These are phyloP conservation scores for Exophiala sideris DNA, from an alignment of 2,329 filamentous ascomycete genomes.

Conservation along the genomic window DNA sequence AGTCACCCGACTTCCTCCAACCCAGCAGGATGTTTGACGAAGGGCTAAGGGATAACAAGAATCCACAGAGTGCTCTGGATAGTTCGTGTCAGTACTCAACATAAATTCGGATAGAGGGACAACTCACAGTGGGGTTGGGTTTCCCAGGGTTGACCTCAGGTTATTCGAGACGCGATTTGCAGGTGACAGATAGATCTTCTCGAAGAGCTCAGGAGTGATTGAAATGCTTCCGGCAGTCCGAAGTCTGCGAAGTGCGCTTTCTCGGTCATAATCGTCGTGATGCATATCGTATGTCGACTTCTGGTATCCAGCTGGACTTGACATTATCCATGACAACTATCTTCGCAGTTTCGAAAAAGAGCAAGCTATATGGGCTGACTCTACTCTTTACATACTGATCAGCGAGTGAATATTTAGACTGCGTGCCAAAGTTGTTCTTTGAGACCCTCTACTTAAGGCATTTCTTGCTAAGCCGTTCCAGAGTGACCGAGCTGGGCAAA, in stretches of 20 bases:
- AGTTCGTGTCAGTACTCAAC: not conserved
- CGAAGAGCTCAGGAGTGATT: not conserved
- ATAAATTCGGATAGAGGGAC: not conserved
- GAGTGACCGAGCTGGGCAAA: too few relatives aligned
- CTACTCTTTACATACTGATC: too few relatives aligned
- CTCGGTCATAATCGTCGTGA: not conserved
- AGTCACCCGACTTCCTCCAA: constrained; percentile 55
- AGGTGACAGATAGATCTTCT: constrained; percentile 31
- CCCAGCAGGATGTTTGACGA: constrained; percentile 56
- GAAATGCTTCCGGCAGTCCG: not conserved
- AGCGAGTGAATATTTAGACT: too few relatives aligned
- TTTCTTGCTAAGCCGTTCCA: too few relatives aligned
- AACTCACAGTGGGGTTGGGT: not conserved
- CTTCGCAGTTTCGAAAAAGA: too few relatives aligned
- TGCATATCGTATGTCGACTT: not conserved
- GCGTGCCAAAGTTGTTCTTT: too few relatives aligned
- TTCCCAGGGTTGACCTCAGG: constrained; percentile 29
- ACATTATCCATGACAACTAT: not conserved
- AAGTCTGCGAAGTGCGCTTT: not conserved
- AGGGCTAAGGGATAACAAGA: constrained; percentile 41
- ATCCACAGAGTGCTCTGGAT: not conserved
- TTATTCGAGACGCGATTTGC: constrained; percentile 30
- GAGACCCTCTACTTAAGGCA: too few relatives aligned
- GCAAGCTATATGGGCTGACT: too few relatives aligned
- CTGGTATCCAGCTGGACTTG: not conserved